phyloP scores from a whole-genome alignment of 768 basidiomycete genomes.

The Galerina sulciceps region DNA sequence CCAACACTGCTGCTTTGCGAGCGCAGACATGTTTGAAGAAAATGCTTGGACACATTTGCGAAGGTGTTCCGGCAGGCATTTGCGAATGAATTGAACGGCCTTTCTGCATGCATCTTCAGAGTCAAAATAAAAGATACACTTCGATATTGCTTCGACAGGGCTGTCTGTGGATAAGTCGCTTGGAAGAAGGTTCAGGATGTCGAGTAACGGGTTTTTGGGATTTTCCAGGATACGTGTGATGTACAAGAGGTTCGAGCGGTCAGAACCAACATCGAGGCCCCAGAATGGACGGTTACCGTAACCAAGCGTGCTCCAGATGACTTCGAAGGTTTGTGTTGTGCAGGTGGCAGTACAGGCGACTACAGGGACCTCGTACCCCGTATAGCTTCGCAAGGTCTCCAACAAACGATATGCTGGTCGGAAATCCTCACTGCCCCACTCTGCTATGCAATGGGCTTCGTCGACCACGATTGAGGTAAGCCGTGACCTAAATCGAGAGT shows the following conservation, averaged over 20 bases:
- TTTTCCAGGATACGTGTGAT: constrained; percentile 20
- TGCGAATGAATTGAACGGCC: no score
- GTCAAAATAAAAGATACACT: no score
- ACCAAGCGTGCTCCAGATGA: constrained; percentile 27
- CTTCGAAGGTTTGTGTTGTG: constrained; percentile 27
- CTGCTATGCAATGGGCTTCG: constrained; percentile 8
- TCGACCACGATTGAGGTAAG: constrained; percentile 27
- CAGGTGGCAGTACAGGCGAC: constrained; percentile 32
- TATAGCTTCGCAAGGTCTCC: constrained; percentile 20
- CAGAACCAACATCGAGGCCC: constrained; percentile 1
- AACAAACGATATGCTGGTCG: constrained; percentile 26
- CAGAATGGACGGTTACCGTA: constrained; percentile 1
- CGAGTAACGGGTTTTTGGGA: constrained; percentile 2
- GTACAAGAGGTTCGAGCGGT: neutral
- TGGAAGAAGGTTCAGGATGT: constrained; percentile 12
- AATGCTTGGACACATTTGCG: constrained; percentile 19
- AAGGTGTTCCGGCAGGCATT: no score
- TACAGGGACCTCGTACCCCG: constrained; percentile 30
- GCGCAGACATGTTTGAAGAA: constrained; percentile 17
- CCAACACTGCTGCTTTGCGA: no score
- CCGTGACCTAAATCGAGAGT: no score
- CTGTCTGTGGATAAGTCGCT: no score
- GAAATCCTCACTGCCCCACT: constrained; percentile 32
- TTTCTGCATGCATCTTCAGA: no score
- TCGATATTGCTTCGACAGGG: no score